Evolutionary conservation across 208 protist genomes (phyloP), one percentile per base, ranked within the genome.

Genomic region (Wallacemonas sp.): DNA sequence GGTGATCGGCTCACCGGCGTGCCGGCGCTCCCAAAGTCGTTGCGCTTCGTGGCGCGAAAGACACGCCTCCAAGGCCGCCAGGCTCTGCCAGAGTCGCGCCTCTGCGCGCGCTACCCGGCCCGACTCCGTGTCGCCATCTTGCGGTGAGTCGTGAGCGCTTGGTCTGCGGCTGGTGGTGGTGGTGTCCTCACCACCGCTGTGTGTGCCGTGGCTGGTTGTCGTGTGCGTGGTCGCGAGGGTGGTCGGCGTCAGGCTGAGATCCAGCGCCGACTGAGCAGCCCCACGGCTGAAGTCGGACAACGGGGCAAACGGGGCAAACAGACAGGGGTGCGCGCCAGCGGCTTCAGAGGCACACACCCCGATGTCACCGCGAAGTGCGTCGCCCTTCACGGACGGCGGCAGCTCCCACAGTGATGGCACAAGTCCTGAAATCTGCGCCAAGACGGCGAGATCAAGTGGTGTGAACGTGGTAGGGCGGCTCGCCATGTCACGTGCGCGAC

Each of bases 371-470:
- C n/a, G n/a, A n/a, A n/a, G n/a, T n/a, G n/a, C n/a, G n/a, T n/a
- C n/a, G n/a, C n/a, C n/a, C n/a, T n/a, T n/a, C n/a, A n/a, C n/a
- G 36, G 52, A n/a, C 38, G 83, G 15, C 29, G 74, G 64, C 15
- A 26, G n/a, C 55, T 84, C 78, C 82, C 76, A 88, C 36, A 70
- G 38, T 2, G 78, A 88, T 8, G 61, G 57, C 30, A 24, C 24
- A 3, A 60, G 32, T 10, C 48, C 34, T 26, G 62, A 29, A 6
- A 71, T 39, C 19, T 53, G 21, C 1, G 38, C 55, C 54, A 50
- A 22, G 48, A 71, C 27, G 41, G 48, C 6, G 3, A 15, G 50
- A 21, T 57, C 50, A 3, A 57, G 50, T 21, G 19, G 24, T 26
- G 50, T 15, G 50, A 57, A 8, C 6, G 6, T 13, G 8, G 8